A percentile compares a stretch with the other conserved stretches of the same genome.
Conservation (phyloP, 192 early-diverging fungal genomes). For the Allomyces macrogynus region DNA sequence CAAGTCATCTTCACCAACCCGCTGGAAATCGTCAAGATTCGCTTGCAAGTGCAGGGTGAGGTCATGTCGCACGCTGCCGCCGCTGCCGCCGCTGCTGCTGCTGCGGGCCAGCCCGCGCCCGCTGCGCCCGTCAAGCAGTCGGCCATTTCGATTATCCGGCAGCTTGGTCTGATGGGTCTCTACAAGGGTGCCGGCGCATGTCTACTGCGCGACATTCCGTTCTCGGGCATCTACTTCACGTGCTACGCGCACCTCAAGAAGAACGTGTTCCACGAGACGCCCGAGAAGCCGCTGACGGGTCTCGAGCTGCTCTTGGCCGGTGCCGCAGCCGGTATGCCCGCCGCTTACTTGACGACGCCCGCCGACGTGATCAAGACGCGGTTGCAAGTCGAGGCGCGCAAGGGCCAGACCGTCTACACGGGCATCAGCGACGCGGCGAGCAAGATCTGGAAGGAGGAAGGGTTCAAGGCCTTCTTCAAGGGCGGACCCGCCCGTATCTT, state of each 20-base stretch:
- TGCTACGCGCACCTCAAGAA: constrained; percentile 93
- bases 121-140: constrained; percentile 33
- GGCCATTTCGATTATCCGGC: constrained; percentile 70
- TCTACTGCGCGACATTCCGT: constrained; percentile 85
- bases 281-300: constrained; percentile 40
- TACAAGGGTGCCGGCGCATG: constrained; percentile 89
- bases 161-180: constrained; percentile 75
- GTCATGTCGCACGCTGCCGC: constrained; percentile 4
- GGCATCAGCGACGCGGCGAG: constrained; percentile 67
- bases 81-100: not conserved
- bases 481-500: constrained; percentile 80
- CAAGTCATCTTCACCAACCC: constrained; percentile 92
- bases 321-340: constrained; percentile 88
- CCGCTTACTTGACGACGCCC: constrained; percentile 90
- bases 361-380: constrained; percentile 98
- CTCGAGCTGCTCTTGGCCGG: constrained; percentile 65
- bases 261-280: constrained; percentile 69
- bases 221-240: constrained; percentile 94
- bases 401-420: constrained; percentile 68
- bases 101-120: constrained; percentile 1
- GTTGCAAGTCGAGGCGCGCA: constrained; percentile 75
- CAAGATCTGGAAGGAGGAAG: constrained; percentile 81
- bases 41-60: constrained; percentile 75
- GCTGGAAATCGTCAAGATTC: constrained; percentile 96
- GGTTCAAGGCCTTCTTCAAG: constrained; percentile 89